Evolutionary conservation across 2,329 filamentous ascomycete species (phyloP), one percentile per base, ranked within the genome.

Genomic region (Metarhizium robertsii): DNA sequence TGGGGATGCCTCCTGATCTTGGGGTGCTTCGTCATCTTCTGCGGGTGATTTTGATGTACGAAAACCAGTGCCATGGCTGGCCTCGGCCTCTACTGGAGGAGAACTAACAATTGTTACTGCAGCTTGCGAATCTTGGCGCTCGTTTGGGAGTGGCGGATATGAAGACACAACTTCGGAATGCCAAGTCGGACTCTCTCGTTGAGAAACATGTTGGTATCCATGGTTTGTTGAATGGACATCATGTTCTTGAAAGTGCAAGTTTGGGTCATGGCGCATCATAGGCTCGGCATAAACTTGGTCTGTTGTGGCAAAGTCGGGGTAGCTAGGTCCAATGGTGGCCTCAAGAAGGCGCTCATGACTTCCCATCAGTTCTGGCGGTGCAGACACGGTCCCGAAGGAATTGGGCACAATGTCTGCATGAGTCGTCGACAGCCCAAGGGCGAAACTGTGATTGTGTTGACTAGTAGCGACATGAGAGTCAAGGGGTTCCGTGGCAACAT

Each of bases 261-360:
- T 57, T 10, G 58, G 57, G n/a, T 60, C 61, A 18, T 63, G 58
- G 6, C 55, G 36, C 48, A 57, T 40, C 3, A 45, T 20, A 10
- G 50, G 38, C 6, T 52, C 20, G 8, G 50, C 25, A 46, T 57
- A 50, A 6, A 36, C 6, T 34, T 58, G 51, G 11, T n/a, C 45
- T 4, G 34, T 42, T 20, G 56, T 29, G 14, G 40, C 29, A n/a
- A 53, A 34, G 43, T 48, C 32, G 3, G 52, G 38, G 40, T 58
- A 57, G 10, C 25, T 42, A 18, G 51, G 25, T 6, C 40, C 52
- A 11, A 43, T 4, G 6, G 43, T 40, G n/a, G 14, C 46, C 32
- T 53, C 54, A 14, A 30, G 14, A 6, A 30, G 11, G 16, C 51
- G 47, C 6, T 48, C 50, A 13, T n/a, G 32, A 46, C 50, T 30